Conservation (phyloP, 768 basidiomycete species). For the Suillus decipiens region DNA sequence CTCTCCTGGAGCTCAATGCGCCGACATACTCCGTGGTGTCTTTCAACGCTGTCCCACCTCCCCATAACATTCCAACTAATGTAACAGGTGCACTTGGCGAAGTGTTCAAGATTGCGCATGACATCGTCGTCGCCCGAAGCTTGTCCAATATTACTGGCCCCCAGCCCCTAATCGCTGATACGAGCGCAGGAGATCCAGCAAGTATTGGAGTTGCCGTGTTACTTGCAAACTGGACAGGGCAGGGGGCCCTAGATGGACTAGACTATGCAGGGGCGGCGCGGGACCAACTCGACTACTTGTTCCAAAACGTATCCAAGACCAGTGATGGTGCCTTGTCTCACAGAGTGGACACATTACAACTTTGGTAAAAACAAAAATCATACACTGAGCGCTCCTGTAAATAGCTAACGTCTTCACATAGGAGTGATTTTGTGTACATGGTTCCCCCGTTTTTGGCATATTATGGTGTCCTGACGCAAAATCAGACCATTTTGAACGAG, state of each 20-base stretch:
- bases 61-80: constrained; percentile 20
- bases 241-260: constrained; percentile 37
- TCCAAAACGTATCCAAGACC: constrained; percentile 59
- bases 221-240: constrained; percentile 55
- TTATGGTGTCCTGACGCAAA: constrained; percentile 65
- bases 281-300: constrained; percentile 66
- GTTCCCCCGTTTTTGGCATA: constrained; percentile 87
- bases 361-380: constrained; percentile 52
- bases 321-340: constrained; percentile 83
- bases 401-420: constrained; percentile 24
- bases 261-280: constrained; percentile 65
- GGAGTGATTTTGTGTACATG: constrained; percentile 85
- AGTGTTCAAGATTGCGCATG: constrained; percentile 55
- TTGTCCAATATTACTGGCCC: constrained; percentile 47
- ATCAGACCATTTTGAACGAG: constrained; percentile 58
- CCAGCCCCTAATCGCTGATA: constrained; percentile 57
- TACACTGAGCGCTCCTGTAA: neutral
- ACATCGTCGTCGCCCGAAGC: constrained; percentile 50
- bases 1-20: constrained; percentile 50
- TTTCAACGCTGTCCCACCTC: constrained; percentile 28
- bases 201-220: constrained; percentile 75
- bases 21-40: constrained; percentile 49
- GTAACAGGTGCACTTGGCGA: constrained; percentile 43
- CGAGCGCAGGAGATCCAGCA: constrained; percentile 76
- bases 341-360: constrained; percentile 63